Conservation (phyloP, 148 eudicot species). For the Camellia lanceoleosa region DNA sequence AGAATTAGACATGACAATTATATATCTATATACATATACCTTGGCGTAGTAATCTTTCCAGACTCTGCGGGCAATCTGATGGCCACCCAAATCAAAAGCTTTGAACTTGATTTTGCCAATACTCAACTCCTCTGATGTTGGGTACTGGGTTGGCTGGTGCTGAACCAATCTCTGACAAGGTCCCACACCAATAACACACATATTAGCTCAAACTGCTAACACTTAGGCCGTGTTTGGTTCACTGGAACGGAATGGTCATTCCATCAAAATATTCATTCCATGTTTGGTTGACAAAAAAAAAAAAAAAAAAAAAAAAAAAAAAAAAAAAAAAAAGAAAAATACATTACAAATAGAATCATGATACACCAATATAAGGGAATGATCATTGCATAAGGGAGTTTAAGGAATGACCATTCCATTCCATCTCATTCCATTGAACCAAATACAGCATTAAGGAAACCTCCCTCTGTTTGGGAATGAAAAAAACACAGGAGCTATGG, state of each 20-base stretch:
- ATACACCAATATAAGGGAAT: no score
- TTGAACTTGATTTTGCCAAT: constrained; percentile 43
- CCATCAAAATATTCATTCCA: no score
- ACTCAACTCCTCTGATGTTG: constrained; percentile 44
- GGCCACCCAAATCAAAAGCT: constrained; percentile 47
- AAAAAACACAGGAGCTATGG: neutral
- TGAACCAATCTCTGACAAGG: constrained; percentile 37
- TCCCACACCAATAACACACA: constrained; percentile 7
- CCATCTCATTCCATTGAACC: no score
- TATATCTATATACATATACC: constrained; percentile 15
- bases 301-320: no score
- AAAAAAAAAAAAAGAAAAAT: no score
- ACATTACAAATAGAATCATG: no score
- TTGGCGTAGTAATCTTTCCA: constrained; percentile 48
- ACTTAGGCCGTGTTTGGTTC: neutral
- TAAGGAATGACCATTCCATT: no score
- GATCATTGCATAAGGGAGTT: no score
- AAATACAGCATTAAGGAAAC: neutral
- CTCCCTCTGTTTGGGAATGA: neutral
- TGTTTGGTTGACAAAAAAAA: no score
- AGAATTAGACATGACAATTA: neutral
- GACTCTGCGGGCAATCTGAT: constrained; percentile 47
- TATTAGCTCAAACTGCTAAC: neutral
- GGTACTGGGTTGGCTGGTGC: constrained; percentile 46
- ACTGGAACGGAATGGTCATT: no score